Evolutionary conservation across 345 rosid genomes (phyloP), one percentile per base, ranked within the genome.

Genomic region (Zanthoxylum bungeanum): DNA sequence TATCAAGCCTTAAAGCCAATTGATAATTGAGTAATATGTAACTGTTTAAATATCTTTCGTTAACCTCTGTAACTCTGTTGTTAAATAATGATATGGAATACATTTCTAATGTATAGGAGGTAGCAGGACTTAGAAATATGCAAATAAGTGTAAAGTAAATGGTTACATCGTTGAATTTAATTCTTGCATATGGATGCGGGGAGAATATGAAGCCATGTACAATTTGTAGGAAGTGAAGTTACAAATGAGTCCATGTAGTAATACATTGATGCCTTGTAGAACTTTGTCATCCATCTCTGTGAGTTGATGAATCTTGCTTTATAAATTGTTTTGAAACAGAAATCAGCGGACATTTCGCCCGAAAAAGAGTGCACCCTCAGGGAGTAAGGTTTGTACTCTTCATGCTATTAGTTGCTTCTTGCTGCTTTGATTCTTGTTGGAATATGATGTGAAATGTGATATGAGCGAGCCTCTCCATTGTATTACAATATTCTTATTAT

Each of bases 301-400:
- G 33, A 22, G 24, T 73, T 73, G 69, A 63, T 33, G 25, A 55
- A 55, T 51, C 57, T 68, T 74, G 22, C 37, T 62, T 71, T 68
- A 46, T 64, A 28, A 42, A 1, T 17, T 75, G 22, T 57, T 60
- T 78, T 68, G 30, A 71, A 79, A 76, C 88, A 94, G 98, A 82
- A 94, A 94, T 77, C 98, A 94, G 49, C 85, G 92, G 82, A 95
- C 99, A 52, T 95, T 95, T 78, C 98, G 99, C 59, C 99, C 99
- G 2, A 95, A 95, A 72, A 92, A 92, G 86, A 92, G 97, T 66
- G 98, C 98, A 22, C 98, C 98, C 34, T 90, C 98, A 0, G 98
- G 98, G 76, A 95, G 98, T 80, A 95, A 95, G 99, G 98, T 95
- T 71, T 44, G 91, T 83, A 27, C 30, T 27, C 60, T 68, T 55